Percentiles rank a stretch among this genome's conserved stretches.
Conservation (phyloP, 805 yeast species). For the Metschnikowia cerradonensis region DNA sequence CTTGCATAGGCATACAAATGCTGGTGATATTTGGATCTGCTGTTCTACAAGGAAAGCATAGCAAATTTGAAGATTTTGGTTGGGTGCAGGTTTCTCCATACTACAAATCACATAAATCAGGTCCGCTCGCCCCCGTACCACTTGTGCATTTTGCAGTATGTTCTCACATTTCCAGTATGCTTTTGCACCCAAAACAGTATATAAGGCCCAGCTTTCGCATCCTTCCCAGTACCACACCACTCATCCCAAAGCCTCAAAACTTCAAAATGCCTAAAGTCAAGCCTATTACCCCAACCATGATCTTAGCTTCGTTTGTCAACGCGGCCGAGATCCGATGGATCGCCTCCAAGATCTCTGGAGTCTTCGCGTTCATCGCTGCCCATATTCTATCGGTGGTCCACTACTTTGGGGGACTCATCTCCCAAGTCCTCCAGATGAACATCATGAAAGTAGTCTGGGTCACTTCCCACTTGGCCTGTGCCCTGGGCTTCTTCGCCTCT, state of each 20-base stretch:
- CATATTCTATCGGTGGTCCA: background rate
- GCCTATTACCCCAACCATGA: slow-evolving; percentile 14
- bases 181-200: slow-evolving; percentile 4
- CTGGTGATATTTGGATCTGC: too few species aligned
- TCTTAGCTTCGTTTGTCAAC: slow-evolving; percentile 6
- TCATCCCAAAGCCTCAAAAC: background rate
- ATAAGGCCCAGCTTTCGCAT: slow-evolving; percentile 1
- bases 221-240: background rate
- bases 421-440: slow-evolving; percentile 5
- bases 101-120: too few species aligned
- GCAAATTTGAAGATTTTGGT: too few species aligned
- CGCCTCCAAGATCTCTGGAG: background rate
- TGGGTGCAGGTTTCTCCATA: background rate
- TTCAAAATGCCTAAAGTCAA: slow-evolving; percentile 12
- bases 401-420: background rate
- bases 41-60: too few species aligned
- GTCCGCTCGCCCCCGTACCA: background rate
- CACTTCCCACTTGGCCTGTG: slow-evolving; percentile 11
- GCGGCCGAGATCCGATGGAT: slow-evolving; percentile 11
- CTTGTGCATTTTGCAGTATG: background rate
- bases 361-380: background rate
- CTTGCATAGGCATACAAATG: too few species aligned
- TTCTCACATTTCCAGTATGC: background rate
- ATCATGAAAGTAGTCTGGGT: slow-evolving; percentile 11
- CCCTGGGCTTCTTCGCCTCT: slow-evolving; percentile 10